Conservation (phyloP, 306 rosid species). For the Datisca glomerata region DNA sequence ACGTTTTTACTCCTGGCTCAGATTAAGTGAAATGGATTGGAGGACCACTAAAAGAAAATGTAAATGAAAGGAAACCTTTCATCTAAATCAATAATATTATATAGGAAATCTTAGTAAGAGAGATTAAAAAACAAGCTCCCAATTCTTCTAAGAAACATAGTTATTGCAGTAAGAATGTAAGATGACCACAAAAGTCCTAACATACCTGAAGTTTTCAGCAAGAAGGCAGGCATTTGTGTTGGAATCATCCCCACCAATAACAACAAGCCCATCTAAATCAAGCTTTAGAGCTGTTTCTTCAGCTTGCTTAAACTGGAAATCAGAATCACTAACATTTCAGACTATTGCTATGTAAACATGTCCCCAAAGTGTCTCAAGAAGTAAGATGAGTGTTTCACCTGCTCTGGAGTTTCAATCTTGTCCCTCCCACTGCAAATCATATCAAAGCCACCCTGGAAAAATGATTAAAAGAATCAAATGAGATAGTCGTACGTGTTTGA, state of each 20-base stretch:
- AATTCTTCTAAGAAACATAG: neutral
- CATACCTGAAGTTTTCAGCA: conserved; percentile 92
- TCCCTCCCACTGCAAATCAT: conserved; percentile 99
- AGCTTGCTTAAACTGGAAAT: conserved; percentile 83
- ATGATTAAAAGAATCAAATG: too few species aligned
- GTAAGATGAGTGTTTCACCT: conserved; percentile 39
- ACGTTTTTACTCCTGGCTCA: conserved; percentile 73
- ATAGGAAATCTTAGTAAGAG: too few species aligned
- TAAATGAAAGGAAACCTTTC: conserved; percentile 1
- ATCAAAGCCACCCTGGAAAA: conserved; percentile 89
- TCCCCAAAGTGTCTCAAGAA: neutral
- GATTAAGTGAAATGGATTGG: too few species aligned
- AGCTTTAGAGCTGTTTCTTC: conserved; percentile 74
- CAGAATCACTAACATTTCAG: conserved; percentile 11
- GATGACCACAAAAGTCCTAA: neutral
- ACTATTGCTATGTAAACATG: conserved; percentile 5
- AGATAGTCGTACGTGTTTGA: too few species aligned
- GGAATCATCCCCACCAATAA: conserved; percentile 98
- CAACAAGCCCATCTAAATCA: conserved; percentile 95
- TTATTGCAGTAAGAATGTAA: neutral
- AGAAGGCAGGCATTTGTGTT: conserved; percentile 99
- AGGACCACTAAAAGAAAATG: conserved; percentile 1
- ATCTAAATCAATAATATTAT: neutral
- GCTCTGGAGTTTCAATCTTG: conserved; percentile 98
- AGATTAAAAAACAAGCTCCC: too few species aligned